Base-by-base conservation (phyloP, 78 protist species). In the Isochrysis galbana region DNA sequence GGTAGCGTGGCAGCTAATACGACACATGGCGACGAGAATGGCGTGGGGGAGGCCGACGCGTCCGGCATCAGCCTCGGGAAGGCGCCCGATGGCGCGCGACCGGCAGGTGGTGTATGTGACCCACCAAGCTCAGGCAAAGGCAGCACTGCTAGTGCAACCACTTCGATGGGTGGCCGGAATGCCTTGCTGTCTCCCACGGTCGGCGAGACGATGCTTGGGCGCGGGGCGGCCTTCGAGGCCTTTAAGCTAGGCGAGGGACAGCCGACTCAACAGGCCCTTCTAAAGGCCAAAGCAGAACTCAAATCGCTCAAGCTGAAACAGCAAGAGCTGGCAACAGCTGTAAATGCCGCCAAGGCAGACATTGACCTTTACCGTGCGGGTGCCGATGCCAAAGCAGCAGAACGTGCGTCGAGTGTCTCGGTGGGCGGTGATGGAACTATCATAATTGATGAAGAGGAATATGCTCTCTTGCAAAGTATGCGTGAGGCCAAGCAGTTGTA, bases 371-470 rank as follows among this genome's bases (percentile, higher is more conserved):
- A 1, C 61, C 89, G 90, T 78, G 46, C 0, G 48, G 38, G 47
- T 39, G 29, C 80, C 55, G 47, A 42, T 34, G 86, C 90, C 86
- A 3, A 29, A 86, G 32, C 2, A 67, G 86, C 7, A 82, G 41
- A 4, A 17, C 45, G 44, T 44, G 41, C 42, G n/a, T 54, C 26
- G 25, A 25, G 22, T 21, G 44, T 42, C 23, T 5, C 72, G 55
- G 88, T n/a, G n/a, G 86, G 22, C 38, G 45, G 29, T 22, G 94
- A 87, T 36, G 91, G 44, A 42, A 17, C 1, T 34, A 17, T 34
- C 80, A 70, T 70, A 2, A 87, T 87, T 38, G 94, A 93, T 80
- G 94, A 80, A 51, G 92, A 89, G 67, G 94, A 93, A 89, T 93
- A 48, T 41, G 90, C 46, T 44, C 32, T 80, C 22, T 38, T 93